A percentile compares a stretch with the other conserved stretches of the same genome.
These are phyloP conservation scores for Ustilago xerochloae DNA, from an alignment of 1,284 basidiomycete genomes.

Conservation along the genomic window DNA sequence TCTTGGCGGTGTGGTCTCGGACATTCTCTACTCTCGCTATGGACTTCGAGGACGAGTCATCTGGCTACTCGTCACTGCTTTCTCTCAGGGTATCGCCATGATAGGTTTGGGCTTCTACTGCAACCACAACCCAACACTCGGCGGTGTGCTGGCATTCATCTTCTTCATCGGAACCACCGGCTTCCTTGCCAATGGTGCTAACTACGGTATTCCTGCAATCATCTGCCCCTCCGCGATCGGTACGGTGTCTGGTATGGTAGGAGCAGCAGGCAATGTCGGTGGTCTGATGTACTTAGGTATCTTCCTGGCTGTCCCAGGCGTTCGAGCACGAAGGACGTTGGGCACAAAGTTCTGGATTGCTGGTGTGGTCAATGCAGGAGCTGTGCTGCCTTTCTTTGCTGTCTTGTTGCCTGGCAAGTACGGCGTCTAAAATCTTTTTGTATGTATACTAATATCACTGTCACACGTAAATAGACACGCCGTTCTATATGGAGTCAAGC, in stretches of 20 bases:
- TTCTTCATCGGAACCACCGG: conserved; percentile 56
- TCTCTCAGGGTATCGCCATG: conserved; percentile 72
- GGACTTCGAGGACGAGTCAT: conserved; percentile 74
- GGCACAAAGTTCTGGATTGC: conserved; percentile 63
- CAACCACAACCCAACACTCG: conserved; percentile 61
- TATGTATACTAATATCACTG: background rate
- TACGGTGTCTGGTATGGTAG: conserved; percentile 57
- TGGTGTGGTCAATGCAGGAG: conserved; percentile 56
- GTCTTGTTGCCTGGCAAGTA: conserved; percentile 45
- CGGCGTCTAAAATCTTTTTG: conserved; percentile 6
- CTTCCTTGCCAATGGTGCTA: conserved; percentile 60
- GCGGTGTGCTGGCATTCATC: conserved; percentile 59
- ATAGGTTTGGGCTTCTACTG: conserved; percentile 73
- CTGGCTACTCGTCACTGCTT: conserved; percentile 71
- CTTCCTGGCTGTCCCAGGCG: conserved; percentile 53
- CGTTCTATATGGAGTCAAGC: conserved; percentile 17
- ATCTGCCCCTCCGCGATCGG: conserved; percentile 56
- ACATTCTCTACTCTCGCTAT: conserved; percentile 71
- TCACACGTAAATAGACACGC: too few species aligned
- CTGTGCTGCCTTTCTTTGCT: conserved; percentile 52
- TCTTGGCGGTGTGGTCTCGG: conserved; percentile 73
- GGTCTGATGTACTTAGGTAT: conserved; percentile 56
- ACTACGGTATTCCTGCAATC: conserved; percentile 57
- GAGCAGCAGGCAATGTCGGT: conserved; percentile 57
- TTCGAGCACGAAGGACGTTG: conserved; percentile 32